A percentile compares a stretch with the other conserved stretches of the same genome.
phyloP scores from a whole-genome alignment of 768 basidiomycete species.

The Aureoboletus auriporus region DNA sequence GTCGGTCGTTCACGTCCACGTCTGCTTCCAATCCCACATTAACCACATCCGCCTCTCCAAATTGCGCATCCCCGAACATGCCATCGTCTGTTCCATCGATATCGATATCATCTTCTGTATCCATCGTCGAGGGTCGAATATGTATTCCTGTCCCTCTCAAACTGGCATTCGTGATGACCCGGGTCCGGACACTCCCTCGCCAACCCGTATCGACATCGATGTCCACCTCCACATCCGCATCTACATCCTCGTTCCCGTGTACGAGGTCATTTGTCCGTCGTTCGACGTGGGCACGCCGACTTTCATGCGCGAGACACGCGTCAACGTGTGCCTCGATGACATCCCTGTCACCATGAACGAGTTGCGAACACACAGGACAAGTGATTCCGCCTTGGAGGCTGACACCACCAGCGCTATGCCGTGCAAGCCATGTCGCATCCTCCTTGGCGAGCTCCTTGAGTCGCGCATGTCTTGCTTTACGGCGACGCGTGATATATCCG shows the following conservation, averaged over 20 bases:
- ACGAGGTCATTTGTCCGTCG: conserved; percentile 24
- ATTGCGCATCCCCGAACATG: conserved; percentile 67
- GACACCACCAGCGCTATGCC: conserved; percentile 22
- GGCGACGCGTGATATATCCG: conserved; percentile 58
- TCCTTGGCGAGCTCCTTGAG: conserved; percentile 66
- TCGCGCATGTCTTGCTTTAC: conserved; percentile 64
- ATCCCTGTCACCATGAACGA: conserved; percentile 63
- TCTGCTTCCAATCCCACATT: conserved; percentile 33
- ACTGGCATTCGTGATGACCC: conserved; percentile 33
- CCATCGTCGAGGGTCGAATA: conserved; percentile 51
- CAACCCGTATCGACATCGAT: conserved; percentile 33
- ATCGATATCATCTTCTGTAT: conserved; percentile 78
- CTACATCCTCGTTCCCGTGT: conserved; percentile 30
- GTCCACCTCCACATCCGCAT: conserved; percentile 30
- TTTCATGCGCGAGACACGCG: conserved; percentile 64
- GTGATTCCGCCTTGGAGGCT: conserved; percentile 40
- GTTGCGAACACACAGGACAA: conserved; percentile 68
- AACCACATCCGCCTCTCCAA: conserved; percentile 70
- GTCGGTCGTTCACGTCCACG: conserved; percentile 23
- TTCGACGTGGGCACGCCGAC: conserved; percentile 33
- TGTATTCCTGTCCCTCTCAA: conserved; percentile 66
- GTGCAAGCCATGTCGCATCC: conserved; percentile 37
- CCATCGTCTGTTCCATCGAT: conserved; percentile 73
- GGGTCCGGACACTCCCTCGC: conserved; percentile 40
- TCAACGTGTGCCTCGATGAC: conserved; percentile 81